Base-by-base conservation (phyloP, 345 rosid genomes). In the Brassica rapa region DNA sequence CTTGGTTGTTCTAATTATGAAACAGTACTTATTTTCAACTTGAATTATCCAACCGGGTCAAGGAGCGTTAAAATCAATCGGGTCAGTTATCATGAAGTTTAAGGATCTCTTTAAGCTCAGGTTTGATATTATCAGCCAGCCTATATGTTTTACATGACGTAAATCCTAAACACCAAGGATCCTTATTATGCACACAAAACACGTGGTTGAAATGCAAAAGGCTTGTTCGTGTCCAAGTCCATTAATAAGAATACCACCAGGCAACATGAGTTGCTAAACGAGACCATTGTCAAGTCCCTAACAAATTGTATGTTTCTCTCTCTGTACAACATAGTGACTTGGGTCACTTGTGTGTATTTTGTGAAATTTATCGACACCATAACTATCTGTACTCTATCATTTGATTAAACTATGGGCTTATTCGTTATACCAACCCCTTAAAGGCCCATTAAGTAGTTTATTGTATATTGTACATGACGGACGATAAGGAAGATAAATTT, bases 111-210 rank as follows among this genome's bases (percentile, higher is more conserved):
- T 64, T 6, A 81, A 70, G 0, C 80, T 80, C 46, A 76, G 77
- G 19, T 81, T 76, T 70, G 83, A 81, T 70, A 81, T 76, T 71
- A 80, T 75, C 10, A 81, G 19, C 51, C 83, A 30, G 5, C 33
- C 6, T 71, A 71, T 81, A 81, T 8, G 73, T 81, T 46, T 66
- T 70, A 19, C 83, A 10, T 14, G 14, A 66, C 11, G 12, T 12
- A 3, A 8, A 30, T 5, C 33, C 6, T 30, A 30, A 30, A 30
- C 33, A 30, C 33, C 1, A 4, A 29, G 3, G 32, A 29, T 29
- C 32, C 32, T 29, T 29, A 29, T 29, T 29, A 29, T 29, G 32
- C 32, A 29, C 32, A 29, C 32, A 29, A 29, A 29, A 35, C 43
- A 80, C 80, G 70, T 32, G 73, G 80, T 57, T 71, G 65, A 76